Evolutionary conservation across 1,284 basidiomycete species (phyloP), one percentile per base, ranked within the genome.

Genomic region (Trametes pubescens): DNA sequence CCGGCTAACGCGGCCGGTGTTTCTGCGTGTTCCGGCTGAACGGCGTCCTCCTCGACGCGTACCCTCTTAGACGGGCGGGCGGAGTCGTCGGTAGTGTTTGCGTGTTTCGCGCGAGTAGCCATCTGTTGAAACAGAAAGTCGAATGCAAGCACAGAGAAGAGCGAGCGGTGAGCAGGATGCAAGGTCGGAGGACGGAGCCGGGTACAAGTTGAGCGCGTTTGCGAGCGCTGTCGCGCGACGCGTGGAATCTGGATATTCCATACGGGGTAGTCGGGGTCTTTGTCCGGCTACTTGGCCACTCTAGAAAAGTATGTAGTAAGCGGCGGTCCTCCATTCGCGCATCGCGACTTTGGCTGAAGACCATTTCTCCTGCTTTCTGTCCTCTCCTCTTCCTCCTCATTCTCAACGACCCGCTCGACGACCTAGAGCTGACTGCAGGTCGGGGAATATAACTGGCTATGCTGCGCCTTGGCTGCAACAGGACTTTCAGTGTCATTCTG

Each of bases 51-150:
- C 26, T 70, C 70, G 14, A 73, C 62, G 10, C 74, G 73, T 21
- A 65, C 67, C 47, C 71, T 61, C 55, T 76, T 76, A 4, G 65
- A 21, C 22, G 73, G 73, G 37, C 73, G 68, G 38, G 71, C 66
- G 13, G 65, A 57, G 13, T 58, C 62, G 4, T 66, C 65, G n/a
- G 54, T 35, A 14, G 57, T 24, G 18, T n/a, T 35, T 14, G 59
- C 37, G 40, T 64, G 57, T 51, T 65, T 62, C n/a, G 54, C 51
- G 32, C 47, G 48, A 11, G 62, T 40, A 24, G 66, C 40, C 61
- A 66, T 66, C 40, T 43, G 29, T 8, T 43, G 40, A 7, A 7
- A n/a, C 14, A 16, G 40, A 13, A 16, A n/a, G 8, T 16, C 18
- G 40, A 29, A 59, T 8, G 29, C n/a, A 51, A 29, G 29, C 34